Evolutionary conservation across 257 asterid genomes (phyloP).

Genomic region (Solanum commersonii): DNA sequence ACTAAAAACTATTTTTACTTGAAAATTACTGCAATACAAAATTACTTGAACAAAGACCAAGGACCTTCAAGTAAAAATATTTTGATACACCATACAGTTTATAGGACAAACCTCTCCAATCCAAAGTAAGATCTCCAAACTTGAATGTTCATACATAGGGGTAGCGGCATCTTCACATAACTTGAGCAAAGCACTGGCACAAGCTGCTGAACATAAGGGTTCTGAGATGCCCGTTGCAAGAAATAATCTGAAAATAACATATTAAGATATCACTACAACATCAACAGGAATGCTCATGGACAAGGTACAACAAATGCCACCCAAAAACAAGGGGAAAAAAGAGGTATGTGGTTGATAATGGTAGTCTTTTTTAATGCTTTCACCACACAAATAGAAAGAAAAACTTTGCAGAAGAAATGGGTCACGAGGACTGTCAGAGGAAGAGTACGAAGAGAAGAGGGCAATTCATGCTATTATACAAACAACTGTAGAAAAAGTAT

Average conservation of each 20-base stretch:
- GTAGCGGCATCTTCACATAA: conserved; percentile 70
- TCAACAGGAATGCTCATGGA: neutral
- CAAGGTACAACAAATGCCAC: neutral
- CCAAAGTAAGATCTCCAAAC: conserved; percentile 85
- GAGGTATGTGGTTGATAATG: neutral
- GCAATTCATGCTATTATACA: neutral
- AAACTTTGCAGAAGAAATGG: neutral
- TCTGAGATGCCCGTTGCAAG: conserved; percentile 63
- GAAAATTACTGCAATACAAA: neutral
- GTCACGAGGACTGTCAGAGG: neutral
- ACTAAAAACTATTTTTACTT: neutral
- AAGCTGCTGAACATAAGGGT: conserved; percentile 63
- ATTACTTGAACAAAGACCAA: neutral
- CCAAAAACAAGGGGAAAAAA: neutral
- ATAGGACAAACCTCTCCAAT: conserved; percentile 66
- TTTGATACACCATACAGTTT: neutral
- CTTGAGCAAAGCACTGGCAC: conserved; percentile 72
- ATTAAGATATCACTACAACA: conserved; percentile 7
- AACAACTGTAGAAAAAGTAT: neutral
- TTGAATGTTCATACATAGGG: conserved; percentile 55
- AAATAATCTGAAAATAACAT: conserved; percentile 56
- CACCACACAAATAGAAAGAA: neutral
- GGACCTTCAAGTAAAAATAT: neutral
- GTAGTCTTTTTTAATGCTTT: neutral
- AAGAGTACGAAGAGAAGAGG: neutral